Percentiles rank a stretch among this genome's conserved stretches.
Evolutionary conservation across 495 filamentous ascomycete species (phyloP).

Genomic region (Amphirosellinia nigrospora): DNA sequence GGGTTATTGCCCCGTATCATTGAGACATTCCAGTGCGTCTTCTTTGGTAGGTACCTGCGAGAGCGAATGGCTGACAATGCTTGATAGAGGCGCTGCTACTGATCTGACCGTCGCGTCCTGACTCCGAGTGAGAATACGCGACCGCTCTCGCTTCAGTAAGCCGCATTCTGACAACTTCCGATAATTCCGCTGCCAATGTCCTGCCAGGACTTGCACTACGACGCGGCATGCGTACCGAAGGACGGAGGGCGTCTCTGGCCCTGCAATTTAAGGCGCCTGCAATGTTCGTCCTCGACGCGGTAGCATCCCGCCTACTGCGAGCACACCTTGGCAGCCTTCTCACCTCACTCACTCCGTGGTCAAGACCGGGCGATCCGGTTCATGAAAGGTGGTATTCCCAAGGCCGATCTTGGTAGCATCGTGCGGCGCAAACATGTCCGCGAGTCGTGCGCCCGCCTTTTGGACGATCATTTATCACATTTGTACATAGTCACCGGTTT

Average conservation of each 20-base stretch:
- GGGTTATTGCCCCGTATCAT: background rate
- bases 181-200: background rate
- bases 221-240: background rate
- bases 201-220: background rate
- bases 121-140: background rate
- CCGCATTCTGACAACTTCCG: slow-evolving; percentile 5
- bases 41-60: slow-evolving; percentile 1
- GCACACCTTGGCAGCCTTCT: slow-evolving; percentile 6
- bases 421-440: background rate
- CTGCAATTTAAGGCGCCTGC: slow-evolving; percentile 13
- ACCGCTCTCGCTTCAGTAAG: slow-evolving; percentile 4
- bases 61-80: background rate
- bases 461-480: background rate
- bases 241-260: slow-evolving; percentile 13
- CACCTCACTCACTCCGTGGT: background rate
- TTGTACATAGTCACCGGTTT: background rate
- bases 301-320: slow-evolving; percentile 2
- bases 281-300: slow-evolving; percentile 5
- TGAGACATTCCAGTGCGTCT: background rate
- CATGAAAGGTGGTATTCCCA: background rate
- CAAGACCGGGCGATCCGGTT: slow-evolving; percentile 10
- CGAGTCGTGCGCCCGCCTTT: slow-evolving; percentile 1
- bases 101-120: background rate
- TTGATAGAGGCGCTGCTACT: background rate
- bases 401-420: background rate